phyloP scores from a whole-genome alignment of 1,284 basidiomycete species.

The Agroathelia rolfsii region DNA sequence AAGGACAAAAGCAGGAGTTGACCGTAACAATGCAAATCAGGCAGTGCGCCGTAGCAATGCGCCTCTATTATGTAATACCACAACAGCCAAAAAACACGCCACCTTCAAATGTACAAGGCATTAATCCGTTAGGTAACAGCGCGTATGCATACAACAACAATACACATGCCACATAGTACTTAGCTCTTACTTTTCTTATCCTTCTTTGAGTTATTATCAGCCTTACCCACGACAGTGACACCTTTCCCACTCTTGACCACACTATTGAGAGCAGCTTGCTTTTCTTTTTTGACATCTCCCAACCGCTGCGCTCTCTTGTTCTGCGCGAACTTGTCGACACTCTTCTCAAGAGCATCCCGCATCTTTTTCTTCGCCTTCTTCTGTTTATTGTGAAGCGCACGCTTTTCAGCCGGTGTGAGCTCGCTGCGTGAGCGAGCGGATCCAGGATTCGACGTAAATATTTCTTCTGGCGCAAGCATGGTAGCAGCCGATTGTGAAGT shows the following conservation, averaged over 20 bases:
- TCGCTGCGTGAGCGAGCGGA: slow-evolving; percentile 64
- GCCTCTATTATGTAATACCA: too few species aligned
- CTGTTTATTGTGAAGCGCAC: slow-evolving; percentile 57
- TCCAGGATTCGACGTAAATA: slow-evolving; percentile 55
- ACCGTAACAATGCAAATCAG: too few species aligned
- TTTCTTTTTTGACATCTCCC: slow-evolving; percentile 63
- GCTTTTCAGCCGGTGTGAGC: slow-evolving; percentile 81
- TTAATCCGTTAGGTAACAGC: too few species aligned
- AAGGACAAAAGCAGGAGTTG: too few species aligned
- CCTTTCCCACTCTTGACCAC: slow-evolving; percentile 81
- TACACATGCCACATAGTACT: too few species aligned
- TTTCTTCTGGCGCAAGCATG: slow-evolving; percentile 91
- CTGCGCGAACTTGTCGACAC: slow-evolving; percentile 56
- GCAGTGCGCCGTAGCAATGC: too few species aligned
- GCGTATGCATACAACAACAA: too few species aligned
- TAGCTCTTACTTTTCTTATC: slow-evolving; percentile 19
- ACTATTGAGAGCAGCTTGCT: slow-evolving; percentile 69
- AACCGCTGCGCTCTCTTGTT: slow-evolving; percentile 28
- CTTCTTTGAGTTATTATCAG: slow-evolving; percentile 28
- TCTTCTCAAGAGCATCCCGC: slow-evolving; percentile 59
- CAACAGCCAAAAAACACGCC: too few species aligned
- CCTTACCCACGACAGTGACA: slow-evolving; percentile 80
- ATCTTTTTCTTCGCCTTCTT: slow-evolving; percentile 70
- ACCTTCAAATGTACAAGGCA: too few species aligned
- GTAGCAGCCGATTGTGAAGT: slow-evolving; percentile 66